Percentiles rank a stretch among this genome's conserved stretches.
These are phyloP conservation scores for Zoysia pacifica DNA, from an alignment of 176 grass and related monocot species.

Conservation along the genomic window DNA sequence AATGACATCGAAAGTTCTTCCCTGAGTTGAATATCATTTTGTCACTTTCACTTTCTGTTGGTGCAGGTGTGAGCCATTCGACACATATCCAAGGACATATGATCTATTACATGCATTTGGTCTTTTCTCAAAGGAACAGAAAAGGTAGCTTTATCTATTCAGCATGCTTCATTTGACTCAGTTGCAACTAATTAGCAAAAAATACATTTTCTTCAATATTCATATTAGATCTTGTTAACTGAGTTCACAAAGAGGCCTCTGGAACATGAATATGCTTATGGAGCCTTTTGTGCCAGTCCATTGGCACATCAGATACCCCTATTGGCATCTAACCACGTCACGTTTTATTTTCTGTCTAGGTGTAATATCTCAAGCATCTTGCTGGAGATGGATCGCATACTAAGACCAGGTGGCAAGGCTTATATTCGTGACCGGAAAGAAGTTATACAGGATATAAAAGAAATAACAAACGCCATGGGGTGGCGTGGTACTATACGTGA, in stretches of 20 bases:
- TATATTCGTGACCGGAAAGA: constrained; percentile 73
- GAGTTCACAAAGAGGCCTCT: neutral
- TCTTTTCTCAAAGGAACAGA: constrained; percentile 83
- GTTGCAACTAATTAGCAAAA: neutral
- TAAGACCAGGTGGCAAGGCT: constrained; percentile 68
- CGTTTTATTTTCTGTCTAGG: constrained; percentile 40
- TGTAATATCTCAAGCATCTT: constrained; percentile 83
- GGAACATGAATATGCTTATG: neutral
- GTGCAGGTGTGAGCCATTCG: constrained; percentile 92
- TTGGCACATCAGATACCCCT: neutral
- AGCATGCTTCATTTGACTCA: constrained; percentile 1
- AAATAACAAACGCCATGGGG: constrained; percentile 58
- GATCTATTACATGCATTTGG: constrained; percentile 80
- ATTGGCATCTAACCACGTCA: neutral
- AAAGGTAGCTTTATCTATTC: constrained; percentile 52
- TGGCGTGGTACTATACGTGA: constrained; percentile 70
- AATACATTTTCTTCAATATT: neutral
- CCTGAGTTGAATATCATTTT: constrained; percentile 27
- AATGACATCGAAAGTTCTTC: neutral
- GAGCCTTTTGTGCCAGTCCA: neutral
- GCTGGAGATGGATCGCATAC: constrained; percentile 89
- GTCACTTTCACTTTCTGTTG: constrained; percentile 22
- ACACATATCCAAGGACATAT: constrained; percentile 97
- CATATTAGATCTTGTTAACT: neutral
- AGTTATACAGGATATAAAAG: constrained; percentile 57